Conservation (phyloP, 2,329 filamentous ascomycete species). For the Gaeumannomyces sp. region DNA sequence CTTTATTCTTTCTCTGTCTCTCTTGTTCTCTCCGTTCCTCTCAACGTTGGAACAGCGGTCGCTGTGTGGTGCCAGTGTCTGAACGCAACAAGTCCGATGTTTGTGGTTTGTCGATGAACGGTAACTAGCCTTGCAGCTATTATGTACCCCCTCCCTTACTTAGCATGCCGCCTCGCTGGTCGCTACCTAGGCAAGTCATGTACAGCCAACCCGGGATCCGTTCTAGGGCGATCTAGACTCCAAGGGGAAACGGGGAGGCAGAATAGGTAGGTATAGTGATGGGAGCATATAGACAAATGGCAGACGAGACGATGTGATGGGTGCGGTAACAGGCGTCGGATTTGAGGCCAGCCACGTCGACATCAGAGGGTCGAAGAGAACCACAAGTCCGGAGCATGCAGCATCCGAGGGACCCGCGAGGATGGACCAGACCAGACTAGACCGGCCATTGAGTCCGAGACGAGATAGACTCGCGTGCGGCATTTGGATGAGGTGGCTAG, state of each 20-base stretch:
- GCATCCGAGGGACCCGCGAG: not conserved
- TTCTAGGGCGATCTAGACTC: not conserved
- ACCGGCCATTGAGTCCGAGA: not conserved
- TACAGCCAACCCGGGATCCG: too few species aligned
- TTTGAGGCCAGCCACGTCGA: not conserved
- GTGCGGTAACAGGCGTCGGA: not conserved
- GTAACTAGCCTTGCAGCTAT: not conserved
- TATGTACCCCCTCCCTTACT: not conserved
- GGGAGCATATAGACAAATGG: too few species aligned
- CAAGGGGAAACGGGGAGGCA: not conserved
- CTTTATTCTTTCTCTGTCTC: slow-evolving; percentile 1
- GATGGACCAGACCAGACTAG: not conserved
- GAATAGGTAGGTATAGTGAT: too few species aligned
- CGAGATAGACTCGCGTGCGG: not conserved
- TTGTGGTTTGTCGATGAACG: not conserved
- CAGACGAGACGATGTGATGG: too few species aligned
- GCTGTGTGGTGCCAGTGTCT: not conserved
- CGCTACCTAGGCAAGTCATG: not conserved
- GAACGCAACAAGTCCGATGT: not conserved
- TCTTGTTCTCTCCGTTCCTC: not conserved
- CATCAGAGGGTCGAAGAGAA: not conserved
- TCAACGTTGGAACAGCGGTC: not conserved
- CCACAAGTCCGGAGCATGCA: not conserved
- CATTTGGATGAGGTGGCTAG: not conserved
- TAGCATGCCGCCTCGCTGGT: not conserved